Evolutionary conservation across 768 basidiomycete genomes (phyloP).

Genomic region (Boletus pseudo-olivaceus): DNA sequence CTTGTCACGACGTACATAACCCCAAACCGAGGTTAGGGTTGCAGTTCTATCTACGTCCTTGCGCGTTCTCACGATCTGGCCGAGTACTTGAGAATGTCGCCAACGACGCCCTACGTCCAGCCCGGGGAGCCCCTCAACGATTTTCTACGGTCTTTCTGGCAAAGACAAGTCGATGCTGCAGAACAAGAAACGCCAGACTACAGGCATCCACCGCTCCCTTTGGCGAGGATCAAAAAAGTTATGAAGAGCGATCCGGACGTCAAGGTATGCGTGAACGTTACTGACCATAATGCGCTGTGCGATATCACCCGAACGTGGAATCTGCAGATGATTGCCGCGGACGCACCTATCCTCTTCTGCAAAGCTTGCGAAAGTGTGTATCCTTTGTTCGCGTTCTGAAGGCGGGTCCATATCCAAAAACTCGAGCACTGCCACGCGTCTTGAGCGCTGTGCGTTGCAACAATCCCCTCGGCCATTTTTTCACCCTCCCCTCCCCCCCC

Average conservation of each 20-base stretch:
- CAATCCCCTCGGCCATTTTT: too few relatives aligned
- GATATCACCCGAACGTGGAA: slow-evolving; percentile 4
- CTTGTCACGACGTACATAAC: neutral
- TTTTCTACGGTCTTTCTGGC: slow-evolving; percentile 88
- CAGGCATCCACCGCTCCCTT: slow-evolving; percentile 80
- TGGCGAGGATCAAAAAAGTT: slow-evolving; percentile 97
- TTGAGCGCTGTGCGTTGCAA: neutral
- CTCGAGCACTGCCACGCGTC: slow-evolving; percentile 1
- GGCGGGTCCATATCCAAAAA: neutral
- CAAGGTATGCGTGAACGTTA: slow-evolving; percentile 55
- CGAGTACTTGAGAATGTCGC: slow-evolving; percentile 24
- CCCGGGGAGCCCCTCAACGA: slow-evolving; percentile 83
- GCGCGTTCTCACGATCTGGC: slow-evolving; percentile 19
- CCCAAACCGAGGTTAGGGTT: slow-evolving; percentile 30
- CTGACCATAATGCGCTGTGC: neutral
- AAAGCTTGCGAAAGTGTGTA: slow-evolving; percentile 96
- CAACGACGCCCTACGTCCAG: slow-evolving; percentile 64
- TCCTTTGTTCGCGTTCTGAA: neutral
- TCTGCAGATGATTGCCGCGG: slow-evolving; percentile 92
- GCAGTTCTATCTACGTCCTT: neutral
- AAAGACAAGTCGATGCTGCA: slow-evolving; percentile 78
- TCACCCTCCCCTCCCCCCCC: neutral
- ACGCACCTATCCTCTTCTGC: slow-evolving; percentile 94
- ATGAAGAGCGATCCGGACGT: slow-evolving; percentile 99
- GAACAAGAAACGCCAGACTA: slow-evolving; percentile 89